phyloP scores from a whole-genome alignment of 345 rosid genomes.

The Eucalyptus coolabah region DNA sequence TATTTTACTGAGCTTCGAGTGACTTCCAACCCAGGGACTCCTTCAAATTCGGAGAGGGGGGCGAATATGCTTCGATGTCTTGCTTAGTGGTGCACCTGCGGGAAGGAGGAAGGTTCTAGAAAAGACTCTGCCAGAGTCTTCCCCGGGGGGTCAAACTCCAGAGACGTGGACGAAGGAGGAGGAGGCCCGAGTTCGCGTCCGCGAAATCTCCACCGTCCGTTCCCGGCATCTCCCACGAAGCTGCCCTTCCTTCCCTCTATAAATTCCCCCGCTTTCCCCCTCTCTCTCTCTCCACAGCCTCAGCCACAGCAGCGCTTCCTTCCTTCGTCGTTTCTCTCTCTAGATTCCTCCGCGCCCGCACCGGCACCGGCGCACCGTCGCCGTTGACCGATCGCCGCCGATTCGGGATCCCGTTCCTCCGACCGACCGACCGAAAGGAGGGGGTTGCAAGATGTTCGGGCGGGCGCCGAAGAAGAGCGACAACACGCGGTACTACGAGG shows the following conservation, averaged over 20 bases:
- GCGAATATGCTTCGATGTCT: not conserved
- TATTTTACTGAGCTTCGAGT: not conserved
- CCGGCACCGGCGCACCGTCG: not conserved
- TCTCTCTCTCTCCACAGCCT: not conserved
- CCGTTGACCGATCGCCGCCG: not conserved
- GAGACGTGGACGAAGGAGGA: not conserved
- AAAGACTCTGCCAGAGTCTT: not conserved
- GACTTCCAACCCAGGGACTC: not conserved
- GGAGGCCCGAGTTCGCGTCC: not conserved
- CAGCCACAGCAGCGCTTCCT: not conserved
- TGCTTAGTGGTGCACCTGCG: not conserved
- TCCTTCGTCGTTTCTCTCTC: not conserved
- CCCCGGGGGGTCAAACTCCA: not conserved
- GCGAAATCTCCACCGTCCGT: not conserved
- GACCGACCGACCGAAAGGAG: not conserved
- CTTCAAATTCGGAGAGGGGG: not conserved
- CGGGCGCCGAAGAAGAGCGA: slow-evolving; percentile 75
- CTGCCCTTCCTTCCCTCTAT: not conserved
- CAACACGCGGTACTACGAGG: slow-evolving; percentile 71
- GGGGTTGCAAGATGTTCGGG: slow-evolving; percentile 43
- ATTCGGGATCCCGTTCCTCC: not conserved
- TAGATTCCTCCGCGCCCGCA: not conserved
- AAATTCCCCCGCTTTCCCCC: not conserved
- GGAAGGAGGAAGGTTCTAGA: not conserved
- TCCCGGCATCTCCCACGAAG: not conserved